phyloP scores from a whole-genome alignment of 495 filamentous ascomycete species.

The Neurospora discreta region DNA sequence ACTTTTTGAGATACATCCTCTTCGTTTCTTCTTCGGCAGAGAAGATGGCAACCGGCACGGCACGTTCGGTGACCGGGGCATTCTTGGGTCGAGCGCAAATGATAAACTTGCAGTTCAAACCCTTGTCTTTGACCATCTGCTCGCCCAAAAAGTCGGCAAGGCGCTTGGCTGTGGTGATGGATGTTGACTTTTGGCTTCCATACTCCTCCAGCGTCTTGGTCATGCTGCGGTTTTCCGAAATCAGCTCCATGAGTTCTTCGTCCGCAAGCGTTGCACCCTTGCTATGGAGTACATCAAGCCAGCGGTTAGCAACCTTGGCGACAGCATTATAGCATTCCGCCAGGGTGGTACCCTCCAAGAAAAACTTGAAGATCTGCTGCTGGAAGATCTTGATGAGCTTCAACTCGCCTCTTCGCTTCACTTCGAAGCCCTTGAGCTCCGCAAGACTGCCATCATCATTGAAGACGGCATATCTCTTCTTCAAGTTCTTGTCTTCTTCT shows the following conservation, averaged over 20 bases:
- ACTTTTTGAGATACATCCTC: slow-evolving; percentile 82
- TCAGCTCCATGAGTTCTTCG: slow-evolving; percentile 95
- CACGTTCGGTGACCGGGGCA: slow-evolving; percentile 88
- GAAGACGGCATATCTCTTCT: slow-evolving; percentile 98
- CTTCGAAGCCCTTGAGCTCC: slow-evolving; percentile 96
- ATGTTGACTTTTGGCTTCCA: slow-evolving; percentile 88
- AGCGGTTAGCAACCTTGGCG: slow-evolving; percentile 88
- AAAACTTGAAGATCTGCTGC: slow-evolving; percentile 98
- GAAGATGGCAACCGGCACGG: slow-evolving; percentile 93
- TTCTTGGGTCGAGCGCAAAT: slow-evolving; percentile 79
- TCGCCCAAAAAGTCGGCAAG: slow-evolving; percentile 93
- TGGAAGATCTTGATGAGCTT: slow-evolving; percentile 99
- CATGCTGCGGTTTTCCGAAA: slow-evolving; percentile 98
- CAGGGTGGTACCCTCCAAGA: slow-evolving; percentile 79
- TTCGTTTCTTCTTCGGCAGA: slow-evolving; percentile 83
- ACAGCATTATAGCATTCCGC: slow-evolving; percentile 84
- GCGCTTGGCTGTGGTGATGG: slow-evolving; percentile 94
- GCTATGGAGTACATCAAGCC: slow-evolving; percentile 87
- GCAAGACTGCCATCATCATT: slow-evolving; percentile 94
- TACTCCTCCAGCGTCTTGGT: slow-evolving; percentile 93
- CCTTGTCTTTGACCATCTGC: slow-evolving; percentile 98
- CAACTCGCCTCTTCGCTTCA: slow-evolving; percentile 94
- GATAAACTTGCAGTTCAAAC: slow-evolving; percentile 98
- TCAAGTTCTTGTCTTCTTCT: slow-evolving; percentile 98
- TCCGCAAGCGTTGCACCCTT: slow-evolving; percentile 82